phyloP scores from a whole-genome alignment of 192 early-diverging fungal species.

The Entrophospora sp. region DNA sequence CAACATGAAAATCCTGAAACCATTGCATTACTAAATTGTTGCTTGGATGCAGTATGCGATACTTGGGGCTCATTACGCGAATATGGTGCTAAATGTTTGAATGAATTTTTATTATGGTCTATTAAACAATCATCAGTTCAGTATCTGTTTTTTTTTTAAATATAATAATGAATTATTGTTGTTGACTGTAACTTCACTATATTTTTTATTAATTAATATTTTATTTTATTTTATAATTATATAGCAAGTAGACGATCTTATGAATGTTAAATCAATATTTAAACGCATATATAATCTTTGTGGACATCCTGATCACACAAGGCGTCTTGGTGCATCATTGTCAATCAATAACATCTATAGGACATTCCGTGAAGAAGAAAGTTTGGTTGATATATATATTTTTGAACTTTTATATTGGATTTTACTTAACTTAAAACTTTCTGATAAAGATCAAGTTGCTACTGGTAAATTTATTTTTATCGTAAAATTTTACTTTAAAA shows the following conservation, averaged over 20 bases:
- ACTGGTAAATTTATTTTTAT: conserved; percentile 31
- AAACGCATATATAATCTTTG: conserved; percentile 58
- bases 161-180: too few relatives aligned
- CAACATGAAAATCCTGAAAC: conserved; percentile 74
- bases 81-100: conserved; percentile 63
- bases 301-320: conserved; percentile 49
- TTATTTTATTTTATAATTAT: not conserved
- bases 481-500: not conserved
- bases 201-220: conserved; percentile 8
- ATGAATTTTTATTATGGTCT: conserved; percentile 69
- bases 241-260: conserved; percentile 40
- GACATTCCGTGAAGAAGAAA: conserved; percentile 53
- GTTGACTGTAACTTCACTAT: too few relatives aligned
- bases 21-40: conserved; percentile 55
- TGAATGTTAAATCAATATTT: conserved; percentile 64
- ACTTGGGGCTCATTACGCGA: conserved; percentile 49
- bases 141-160: not conserved
- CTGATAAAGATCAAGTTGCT: conserved; percentile 51
- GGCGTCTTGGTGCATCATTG: conserved; percentile 59
- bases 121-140: conserved; percentile 54
- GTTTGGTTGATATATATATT: conserved; percentile 55
- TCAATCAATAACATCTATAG: conserved; percentile 66
- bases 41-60: conserved; percentile 55
- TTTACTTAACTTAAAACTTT: conserved; percentile 49
- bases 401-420: conserved; percentile 63